phyloP scores from a whole-genome alignment of 2,329 filamentous ascomycete genomes.

The Xylariaceae sp. region DNA sequence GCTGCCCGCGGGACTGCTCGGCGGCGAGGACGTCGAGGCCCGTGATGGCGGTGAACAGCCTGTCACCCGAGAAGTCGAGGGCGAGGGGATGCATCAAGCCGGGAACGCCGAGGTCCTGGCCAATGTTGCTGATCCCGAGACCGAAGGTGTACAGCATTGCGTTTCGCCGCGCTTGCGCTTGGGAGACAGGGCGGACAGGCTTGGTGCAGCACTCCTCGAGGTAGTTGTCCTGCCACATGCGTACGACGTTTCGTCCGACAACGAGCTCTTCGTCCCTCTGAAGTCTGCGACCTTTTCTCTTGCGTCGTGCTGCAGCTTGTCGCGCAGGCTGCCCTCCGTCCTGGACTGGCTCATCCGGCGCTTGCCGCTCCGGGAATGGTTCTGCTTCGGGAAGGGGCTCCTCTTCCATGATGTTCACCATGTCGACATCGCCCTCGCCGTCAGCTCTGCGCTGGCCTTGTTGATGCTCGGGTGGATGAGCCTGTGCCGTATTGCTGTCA shows the following conservation, averaged over 20 bases:
- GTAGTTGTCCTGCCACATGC: slow-evolving; percentile 36
- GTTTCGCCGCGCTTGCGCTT: slow-evolving; percentile 33
- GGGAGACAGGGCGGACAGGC: slow-evolving; percentile 21
- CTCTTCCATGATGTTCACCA: slow-evolving; percentile 33
- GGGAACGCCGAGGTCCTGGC: slow-evolving; percentile 22
- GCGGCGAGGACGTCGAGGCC: slow-evolving; percentile 26
- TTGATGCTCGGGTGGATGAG: slow-evolving; percentile 9
- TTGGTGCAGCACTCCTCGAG: slow-evolving; percentile 37
- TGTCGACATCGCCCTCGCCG: slow-evolving; percentile 24
- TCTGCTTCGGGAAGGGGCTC: slow-evolving; percentile 30
- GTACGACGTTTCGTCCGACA: slow-evolving; percentile 29
- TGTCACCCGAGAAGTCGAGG: slow-evolving; percentile 37
- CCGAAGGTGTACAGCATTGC: slow-evolving; percentile 34
- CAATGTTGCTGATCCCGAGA: slow-evolving; percentile 29
- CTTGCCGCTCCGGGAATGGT: slow-evolving; percentile 22
- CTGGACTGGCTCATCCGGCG: slow-evolving; percentile 11
- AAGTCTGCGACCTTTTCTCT: slow-evolving; percentile 14
- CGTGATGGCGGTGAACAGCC: slow-evolving; percentile 30
- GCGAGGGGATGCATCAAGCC: slow-evolving; percentile 36
- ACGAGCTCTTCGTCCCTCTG: slow-evolving; percentile 24
- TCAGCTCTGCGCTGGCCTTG: slow-evolving; percentile 11
- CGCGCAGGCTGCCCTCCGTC: slow-evolving; percentile 6
- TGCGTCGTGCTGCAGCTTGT: slow-evolving; percentile 14
- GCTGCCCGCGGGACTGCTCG: slow-evolving; percentile 15
- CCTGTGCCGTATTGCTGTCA: slow-evolving; percentile 6